Percentiles rank a stretch among this genome's conserved stretches.
These are phyloP conservation scores for Suillus paluster DNA, from an alignment of 768 basidiomycete species.

Conservation along the genomic window DNA sequence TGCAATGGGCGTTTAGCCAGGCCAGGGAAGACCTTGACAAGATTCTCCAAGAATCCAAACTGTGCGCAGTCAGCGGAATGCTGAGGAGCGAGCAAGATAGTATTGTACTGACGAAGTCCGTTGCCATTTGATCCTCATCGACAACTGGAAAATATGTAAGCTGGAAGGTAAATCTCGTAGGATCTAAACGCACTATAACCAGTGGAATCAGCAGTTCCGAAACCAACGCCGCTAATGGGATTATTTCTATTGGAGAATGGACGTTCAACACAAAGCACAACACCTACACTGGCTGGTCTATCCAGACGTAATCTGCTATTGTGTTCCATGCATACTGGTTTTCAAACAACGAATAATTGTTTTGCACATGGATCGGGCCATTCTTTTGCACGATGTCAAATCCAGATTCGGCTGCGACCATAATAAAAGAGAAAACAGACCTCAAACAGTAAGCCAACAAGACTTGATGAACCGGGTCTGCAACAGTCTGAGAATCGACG, in stretches of 20 bases:
- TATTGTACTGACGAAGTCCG: slow-evolving; percentile 45
- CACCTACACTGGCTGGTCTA: slow-evolving; percentile 71
- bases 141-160: slow-evolving; percentile 39
- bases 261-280: not conserved
- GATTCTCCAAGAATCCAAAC: slow-evolving; percentile 74
- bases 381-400: slow-evolving; percentile 46
- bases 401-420: not conserved
- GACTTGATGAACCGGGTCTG: slow-evolving; percentile 73
- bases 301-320: slow-evolving; percentile 70
- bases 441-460: slow-evolving; percentile 67
- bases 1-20: slow-evolving; percentile 68
- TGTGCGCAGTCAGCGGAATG: slow-evolving; percentile 26
- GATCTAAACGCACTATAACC: slow-evolving; percentile 57
- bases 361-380: slow-evolving; percentile 64
- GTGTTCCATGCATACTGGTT: slow-evolving; percentile 64
- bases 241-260: slow-evolving; percentile 13
- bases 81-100: slow-evolving; percentile 7
- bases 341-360: slow-evolving; percentile 50
- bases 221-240: slow-evolving; percentile 56
- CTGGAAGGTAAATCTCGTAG: not conserved
- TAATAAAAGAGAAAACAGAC: slow-evolving; percentile 36
- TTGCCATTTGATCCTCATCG: slow-evolving; percentile 69
- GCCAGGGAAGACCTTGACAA: slow-evolving; percentile 76
- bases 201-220: slow-evolving; percentile 61
- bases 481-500: slow-evolving; percentile 4